A percentile compares a stretch with the other conserved stretches of the same genome.
These are phyloP conservation scores for Lichtheimia hyalospora DNA, from an alignment of 371 early-diverging fungal species.

Conservation along the genomic window DNA sequence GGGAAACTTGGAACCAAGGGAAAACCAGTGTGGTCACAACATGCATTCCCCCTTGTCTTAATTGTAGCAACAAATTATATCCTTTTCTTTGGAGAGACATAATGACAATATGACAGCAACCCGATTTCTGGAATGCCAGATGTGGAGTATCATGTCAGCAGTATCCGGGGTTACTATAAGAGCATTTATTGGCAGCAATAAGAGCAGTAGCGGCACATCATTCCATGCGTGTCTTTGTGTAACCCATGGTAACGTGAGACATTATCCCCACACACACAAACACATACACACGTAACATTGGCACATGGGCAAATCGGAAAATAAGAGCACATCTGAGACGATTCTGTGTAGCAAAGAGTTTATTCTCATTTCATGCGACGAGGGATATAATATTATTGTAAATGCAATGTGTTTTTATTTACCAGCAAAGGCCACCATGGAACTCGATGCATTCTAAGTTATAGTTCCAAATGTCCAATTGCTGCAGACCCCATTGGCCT, in stretches of 20 bases:
- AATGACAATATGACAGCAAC: not conserved
- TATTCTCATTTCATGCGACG: not conserved
- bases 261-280: conserved; percentile 6
- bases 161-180: not conserved
- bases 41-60: not conserved
- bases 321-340: no score
- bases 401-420: not conserved
- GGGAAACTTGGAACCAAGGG: not conserved
- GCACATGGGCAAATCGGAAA: no score
- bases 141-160: no score
- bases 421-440: conserved; percentile 36
- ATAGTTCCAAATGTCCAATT: conserved; percentile 39
- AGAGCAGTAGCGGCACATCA: not conserved
- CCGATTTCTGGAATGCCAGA: not conserved
- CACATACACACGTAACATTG: conserved; percentile 2
- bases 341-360: not conserved
- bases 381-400: not conserved
- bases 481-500: conserved; percentile 36
- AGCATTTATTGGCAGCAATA: not conserved
- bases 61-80: not conserved
- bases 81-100: not conserved
- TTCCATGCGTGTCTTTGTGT: not conserved
- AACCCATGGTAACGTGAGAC: not conserved
- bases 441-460: conserved; percentile 40
- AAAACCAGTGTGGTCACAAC: not conserved